Base-by-base conservation (phyloP, 2,329 filamentous ascomycete genomes). In the Aspergillus terreus region DNA sequence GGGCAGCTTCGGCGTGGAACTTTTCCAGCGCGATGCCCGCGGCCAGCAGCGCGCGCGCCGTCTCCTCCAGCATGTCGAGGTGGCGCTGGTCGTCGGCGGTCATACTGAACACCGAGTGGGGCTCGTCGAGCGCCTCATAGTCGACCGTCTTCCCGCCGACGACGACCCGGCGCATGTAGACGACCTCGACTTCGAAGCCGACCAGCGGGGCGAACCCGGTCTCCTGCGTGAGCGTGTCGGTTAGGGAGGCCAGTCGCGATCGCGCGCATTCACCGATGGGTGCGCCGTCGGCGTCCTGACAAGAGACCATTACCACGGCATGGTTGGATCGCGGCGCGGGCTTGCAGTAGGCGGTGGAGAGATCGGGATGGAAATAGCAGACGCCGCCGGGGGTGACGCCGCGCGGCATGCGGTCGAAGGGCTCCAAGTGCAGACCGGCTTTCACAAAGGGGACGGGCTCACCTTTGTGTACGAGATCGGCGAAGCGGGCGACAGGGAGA, bases 131-230 rank as follows among this genome's bases (percentile, higher is more conserved):
- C 0, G 85, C 72, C 1, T 70, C 58, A 51, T 72, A 59, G 4
- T 65, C 14, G 64, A 3, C 64, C 53, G 32, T 65, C 57, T 38
- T 40, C 19, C 33, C 17, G 6, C 25, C 12, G 62, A 52, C 30
- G 69, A 62, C 19, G 76, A 76, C 41, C 77, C 75, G 49, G 42
- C 38, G 23, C 56, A 90, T 72, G 54, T 91, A 82, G 1, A 87
- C 76, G 15, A 91, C 80, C 67, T 92, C 88, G 38, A 92, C 81
- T 66, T 92, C 88, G 58, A 91, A 92, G 0, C 88, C 88, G 5
- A 90, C 65, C 0, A 85, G 73, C 10, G 27, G 23, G 5, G 11
- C 21, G 9, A 41, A 27, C 7, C 44, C 49, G n/a, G 36, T 47
- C 15, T 47, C 27, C 5, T 17, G 17, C 14, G 17, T 15, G 21